Conservation (phyloP, 1,139 yeast genomes). For the Geotrichum phurueaensis region DNA sequence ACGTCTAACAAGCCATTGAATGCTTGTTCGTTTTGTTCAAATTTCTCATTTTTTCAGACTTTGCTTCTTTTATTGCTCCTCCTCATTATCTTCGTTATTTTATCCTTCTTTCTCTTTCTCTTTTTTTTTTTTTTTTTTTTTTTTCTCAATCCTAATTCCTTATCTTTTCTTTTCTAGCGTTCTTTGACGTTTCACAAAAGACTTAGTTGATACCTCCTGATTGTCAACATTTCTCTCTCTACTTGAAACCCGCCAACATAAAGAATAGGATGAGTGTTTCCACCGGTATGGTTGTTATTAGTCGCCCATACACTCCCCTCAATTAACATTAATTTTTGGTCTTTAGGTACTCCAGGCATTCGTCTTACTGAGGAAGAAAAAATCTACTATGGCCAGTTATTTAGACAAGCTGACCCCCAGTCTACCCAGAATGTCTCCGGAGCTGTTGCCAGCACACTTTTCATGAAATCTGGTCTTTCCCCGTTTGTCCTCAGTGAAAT, state of each 20-base stretch:
- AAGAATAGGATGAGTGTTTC: neutral
- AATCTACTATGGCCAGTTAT: slow-evolving; percentile 36
- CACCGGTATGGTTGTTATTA: neutral
- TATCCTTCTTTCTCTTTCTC: neutral
- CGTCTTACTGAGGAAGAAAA: slow-evolving; percentile 3
- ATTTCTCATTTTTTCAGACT: neutral
- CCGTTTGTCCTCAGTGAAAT: slow-evolving; percentile 77
- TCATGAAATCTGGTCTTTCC: slow-evolving; percentile 81
- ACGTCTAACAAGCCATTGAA: neutral
- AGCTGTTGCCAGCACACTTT: slow-evolving; percentile 71
- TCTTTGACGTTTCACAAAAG: neutral
- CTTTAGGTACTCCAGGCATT: neutral
- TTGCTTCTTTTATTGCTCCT: neutral
- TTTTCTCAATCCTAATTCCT: neutral
- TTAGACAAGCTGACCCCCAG: slow-evolving; percentile 73
- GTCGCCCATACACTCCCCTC: neutral
- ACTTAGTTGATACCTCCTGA: neutral
- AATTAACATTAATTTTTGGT: neutral
- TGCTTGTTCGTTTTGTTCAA: neutral
- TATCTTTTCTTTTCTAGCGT: neutral
- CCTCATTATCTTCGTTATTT: neutral
- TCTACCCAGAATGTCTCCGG: slow-evolving; percentile 82
- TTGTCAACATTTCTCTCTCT: neutral
- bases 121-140: neutral
- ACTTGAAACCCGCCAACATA: neutral